Conservation (phyloP, 805 yeast genomes). For the Kluyveromyces nonfermentans region DNA sequence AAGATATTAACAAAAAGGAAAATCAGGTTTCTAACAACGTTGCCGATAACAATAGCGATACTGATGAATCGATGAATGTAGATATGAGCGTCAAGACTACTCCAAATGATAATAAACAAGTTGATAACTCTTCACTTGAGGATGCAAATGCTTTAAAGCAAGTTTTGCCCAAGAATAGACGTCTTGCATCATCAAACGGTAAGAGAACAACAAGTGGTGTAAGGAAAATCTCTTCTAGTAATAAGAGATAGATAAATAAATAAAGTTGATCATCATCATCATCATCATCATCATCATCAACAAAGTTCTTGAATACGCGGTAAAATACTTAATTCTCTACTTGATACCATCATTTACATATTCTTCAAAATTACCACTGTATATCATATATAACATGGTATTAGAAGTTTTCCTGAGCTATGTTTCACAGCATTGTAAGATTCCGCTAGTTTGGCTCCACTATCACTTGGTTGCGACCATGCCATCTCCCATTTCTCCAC, state of each 20-base stretch:
- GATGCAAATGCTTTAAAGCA: slow-evolving; percentile 20
- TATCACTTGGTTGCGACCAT: slow-evolving; percentile 65
- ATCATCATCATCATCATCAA: too few relatives aligned
- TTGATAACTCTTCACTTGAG: slow-evolving; percentile 6
- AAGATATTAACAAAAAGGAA: slow-evolving; percentile 21
- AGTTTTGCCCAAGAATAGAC: slow-evolving; percentile 24
- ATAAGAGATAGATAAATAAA: too few relatives aligned
- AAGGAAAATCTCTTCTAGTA: slow-evolving; percentile 22
- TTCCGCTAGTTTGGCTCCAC: slow-evolving; percentile 52
- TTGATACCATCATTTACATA: too few relatives aligned
- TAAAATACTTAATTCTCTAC: too few relatives aligned
- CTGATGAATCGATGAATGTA: slow-evolving; percentile 22
- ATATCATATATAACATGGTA: slow-evolving; percentile 24
- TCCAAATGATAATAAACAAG: slow-evolving; percentile 6
- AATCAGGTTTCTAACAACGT: slow-evolving; percentile 7
- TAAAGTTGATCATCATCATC: too few relatives aligned
- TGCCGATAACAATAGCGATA: slow-evolving; percentile 13
- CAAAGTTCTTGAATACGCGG: too few relatives aligned
- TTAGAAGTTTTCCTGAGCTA: slow-evolving; percentile 24
- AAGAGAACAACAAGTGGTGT: slow-evolving; percentile 29
- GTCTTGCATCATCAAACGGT: slow-evolving; percentile 20
- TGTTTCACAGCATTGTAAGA: slow-evolving; percentile 48
- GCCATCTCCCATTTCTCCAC: slow-evolving; percentile 40
- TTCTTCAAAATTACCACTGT: background rate
- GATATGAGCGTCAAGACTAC: slow-evolving; percentile 18